A percentile compares a stretch with the other conserved stretches of the same genome.
Evolutionary conservation across 495 filamentous ascomycete genomes (phyloP).

Genomic region (Podospora anserina): DNA sequence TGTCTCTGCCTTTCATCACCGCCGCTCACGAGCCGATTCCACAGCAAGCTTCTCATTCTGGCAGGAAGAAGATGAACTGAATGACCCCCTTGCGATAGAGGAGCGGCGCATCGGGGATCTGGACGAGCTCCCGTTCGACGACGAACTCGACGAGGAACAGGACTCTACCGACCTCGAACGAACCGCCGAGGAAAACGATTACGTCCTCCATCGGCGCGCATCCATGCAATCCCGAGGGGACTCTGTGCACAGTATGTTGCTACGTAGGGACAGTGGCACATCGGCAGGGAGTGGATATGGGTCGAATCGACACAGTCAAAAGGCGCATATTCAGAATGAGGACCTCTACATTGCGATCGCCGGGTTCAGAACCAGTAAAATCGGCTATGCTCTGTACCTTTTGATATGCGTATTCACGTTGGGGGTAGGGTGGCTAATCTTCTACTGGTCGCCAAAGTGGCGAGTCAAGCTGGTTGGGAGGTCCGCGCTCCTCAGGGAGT

Average conservation of each 20-base stretch:
- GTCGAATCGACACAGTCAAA: conserved; percentile 68
- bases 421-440: conserved; percentile 75
- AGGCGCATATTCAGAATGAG: conserved; percentile 87
- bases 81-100: conserved; percentile 8
- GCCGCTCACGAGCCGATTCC: conserved; percentile 72
- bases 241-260: conserved; percentile 70
- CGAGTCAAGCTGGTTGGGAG: conserved; percentile 71
- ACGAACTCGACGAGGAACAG: conserved; percentile 36
- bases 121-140: conserved; percentile 43
- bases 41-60: conserved; percentile 89
- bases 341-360: conserved; percentile 90
- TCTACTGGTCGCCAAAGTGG: conserved; percentile 90
- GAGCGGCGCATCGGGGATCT: conserved; percentile 27
- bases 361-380: conserved; percentile 72
- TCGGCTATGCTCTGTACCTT: conserved; percentile 67
- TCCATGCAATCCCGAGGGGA: conserved; percentile 50
- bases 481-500: conserved; percentile 62
- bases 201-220: conserved; percentile 39
- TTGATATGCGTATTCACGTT: conserved; percentile 65
- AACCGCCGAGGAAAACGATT: conserved; percentile 36
- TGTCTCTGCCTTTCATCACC: conserved; percentile 80
- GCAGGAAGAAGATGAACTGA: conserved; percentile 58
- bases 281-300: conserved; percentile 60
- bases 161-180: conserved; percentile 45
- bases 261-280: conserved; percentile 57